These are phyloP conservation scores for Hevea brasiliensis DNA, from an alignment of 345 rosid genomes.

Conservation along the genomic window DNA sequence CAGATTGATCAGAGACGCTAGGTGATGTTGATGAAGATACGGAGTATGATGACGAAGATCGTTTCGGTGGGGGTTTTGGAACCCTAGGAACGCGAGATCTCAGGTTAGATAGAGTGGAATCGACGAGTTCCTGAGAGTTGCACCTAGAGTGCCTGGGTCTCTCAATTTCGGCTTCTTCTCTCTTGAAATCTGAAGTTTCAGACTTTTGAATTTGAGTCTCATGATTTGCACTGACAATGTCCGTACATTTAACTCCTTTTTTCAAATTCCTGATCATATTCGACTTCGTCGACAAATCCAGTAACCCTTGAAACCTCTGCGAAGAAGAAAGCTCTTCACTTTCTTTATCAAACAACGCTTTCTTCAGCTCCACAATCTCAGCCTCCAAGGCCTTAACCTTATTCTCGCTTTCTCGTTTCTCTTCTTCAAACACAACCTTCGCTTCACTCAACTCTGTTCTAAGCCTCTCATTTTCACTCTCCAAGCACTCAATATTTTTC, in stretches of 20 bases:
- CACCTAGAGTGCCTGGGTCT: conserved; percentile 51
- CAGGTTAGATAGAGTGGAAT: conserved; percentile 49
- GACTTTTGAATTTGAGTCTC: conserved; percentile 25
- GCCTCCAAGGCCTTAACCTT: conserved; percentile 50
- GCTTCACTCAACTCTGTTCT: conserved; percentile 35
- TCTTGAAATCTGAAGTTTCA: conserved; percentile 37
- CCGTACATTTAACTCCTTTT: conserved; percentile 38
- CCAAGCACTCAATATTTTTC: conserved; percentile 42
- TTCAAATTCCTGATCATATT: conserved; percentile 49
- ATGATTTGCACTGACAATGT: conserved; percentile 7
- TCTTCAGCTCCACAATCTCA: conserved; percentile 53
- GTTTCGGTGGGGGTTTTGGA: conserved; percentile 91
- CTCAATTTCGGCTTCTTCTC: conserved; percentile 45
- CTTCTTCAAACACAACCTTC: conserved; percentile 29
- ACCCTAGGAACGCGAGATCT: conserved; percentile 80
- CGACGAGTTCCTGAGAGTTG: conserved; percentile 70
- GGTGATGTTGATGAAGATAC: conserved; percentile 20
- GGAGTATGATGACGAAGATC: conserved; percentile 33
- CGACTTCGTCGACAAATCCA: conserved; percentile 56
- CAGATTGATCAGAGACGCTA: conserved; percentile 16
- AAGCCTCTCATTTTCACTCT: conserved; percentile 48
- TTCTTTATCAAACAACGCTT: conserved; percentile 43
- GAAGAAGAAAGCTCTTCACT: conserved; percentile 58
- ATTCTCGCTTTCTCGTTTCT: conserved; percentile 34
- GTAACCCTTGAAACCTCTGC: conserved; percentile 68